Conservation (phyloP, 2,329 filamentous ascomycete species). For the Ceratocystis diversiconidia region DNA sequence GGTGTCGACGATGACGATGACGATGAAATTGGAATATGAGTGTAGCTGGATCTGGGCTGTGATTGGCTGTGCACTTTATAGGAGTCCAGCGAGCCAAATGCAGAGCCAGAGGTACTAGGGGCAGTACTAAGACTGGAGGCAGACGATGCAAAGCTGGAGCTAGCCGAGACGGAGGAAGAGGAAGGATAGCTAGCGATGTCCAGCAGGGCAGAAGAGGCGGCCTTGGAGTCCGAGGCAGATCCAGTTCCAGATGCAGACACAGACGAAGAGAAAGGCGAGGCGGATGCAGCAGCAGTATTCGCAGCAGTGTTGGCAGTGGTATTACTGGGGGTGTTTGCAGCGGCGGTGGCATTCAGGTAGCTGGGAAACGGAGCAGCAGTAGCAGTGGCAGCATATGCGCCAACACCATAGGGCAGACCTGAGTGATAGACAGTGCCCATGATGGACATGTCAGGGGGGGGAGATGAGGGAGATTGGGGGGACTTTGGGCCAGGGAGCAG, state of each 20-base stretch:
- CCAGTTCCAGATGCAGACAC: background rate
- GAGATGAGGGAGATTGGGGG: background rate
- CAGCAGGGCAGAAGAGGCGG: background rate
- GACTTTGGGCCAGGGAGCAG: background rate
- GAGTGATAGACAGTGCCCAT: constrained; percentile 12
- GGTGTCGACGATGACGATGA: background rate
- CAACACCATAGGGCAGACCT: constrained; percentile 3
- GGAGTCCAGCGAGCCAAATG: background rate
- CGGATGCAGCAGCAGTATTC: background rate
- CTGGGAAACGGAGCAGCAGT: constrained; percentile 3
- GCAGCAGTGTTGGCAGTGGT: background rate
- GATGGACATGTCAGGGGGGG: background rate
- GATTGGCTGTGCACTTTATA: constrained; percentile 1
- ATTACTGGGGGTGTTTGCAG: no score
- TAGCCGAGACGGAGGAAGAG: background rate
- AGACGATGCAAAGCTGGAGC: background rate
- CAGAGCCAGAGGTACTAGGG: background rate
- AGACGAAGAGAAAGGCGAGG: background rate
- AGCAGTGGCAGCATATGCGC: background rate
- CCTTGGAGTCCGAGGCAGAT: background rate
- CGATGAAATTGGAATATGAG: background rate
- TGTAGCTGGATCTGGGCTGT: background rate
- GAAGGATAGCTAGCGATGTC: background rate
- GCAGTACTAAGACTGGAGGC: background rate
- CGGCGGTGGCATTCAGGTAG: background rate